phyloP scores from a whole-genome alignment of 257 asterid genomes.

The Ehretia macrophylla region DNA sequence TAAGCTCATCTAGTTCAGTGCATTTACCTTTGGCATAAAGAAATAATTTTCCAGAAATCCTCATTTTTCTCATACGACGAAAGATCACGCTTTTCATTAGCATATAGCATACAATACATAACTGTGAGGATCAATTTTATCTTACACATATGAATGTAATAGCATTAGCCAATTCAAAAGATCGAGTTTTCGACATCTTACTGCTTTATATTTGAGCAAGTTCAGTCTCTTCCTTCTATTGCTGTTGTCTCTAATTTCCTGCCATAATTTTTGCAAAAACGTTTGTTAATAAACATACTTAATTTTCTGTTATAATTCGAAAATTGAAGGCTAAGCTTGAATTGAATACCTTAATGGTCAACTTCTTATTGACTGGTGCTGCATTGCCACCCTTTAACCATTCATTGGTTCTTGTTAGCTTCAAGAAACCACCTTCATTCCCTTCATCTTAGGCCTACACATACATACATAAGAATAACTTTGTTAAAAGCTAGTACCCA shows the following conservation, averaged over 20 bases:
- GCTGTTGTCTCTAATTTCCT: conserved; percentile 62
- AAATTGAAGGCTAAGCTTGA: too few species aligned
- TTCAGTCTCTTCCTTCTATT: conserved; percentile 66
- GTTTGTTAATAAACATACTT: too few species aligned
- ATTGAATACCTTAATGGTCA: conserved; percentile 37
- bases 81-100: too few species aligned
- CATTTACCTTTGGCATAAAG: too few species aligned
- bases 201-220: conserved; percentile 82
- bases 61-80: too few species aligned
- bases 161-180: background rate
- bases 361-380: conserved; percentile 74
- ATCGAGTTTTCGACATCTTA: conserved; percentile 25
- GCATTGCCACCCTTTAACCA: conserved; percentile 67
- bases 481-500: background rate
- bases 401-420: conserved; percentile 60
- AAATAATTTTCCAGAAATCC: too few species aligned
- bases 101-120: too few species aligned
- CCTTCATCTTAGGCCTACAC: conserved; percentile 34
- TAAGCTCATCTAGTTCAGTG: too few species aligned
- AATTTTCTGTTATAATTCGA: too few species aligned
- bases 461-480: background rate
- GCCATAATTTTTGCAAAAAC: background rate
- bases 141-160: too few species aligned
- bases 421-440: conserved; percentile 71
- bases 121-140: too few species aligned